Percentiles rank a stretch among this genome's conserved stretches.
These are phyloP conservation scores for Didymella arachidicola DNA, from an alignment of 2,329 filamentous ascomycete species.

Conservation along the genomic window DNA sequence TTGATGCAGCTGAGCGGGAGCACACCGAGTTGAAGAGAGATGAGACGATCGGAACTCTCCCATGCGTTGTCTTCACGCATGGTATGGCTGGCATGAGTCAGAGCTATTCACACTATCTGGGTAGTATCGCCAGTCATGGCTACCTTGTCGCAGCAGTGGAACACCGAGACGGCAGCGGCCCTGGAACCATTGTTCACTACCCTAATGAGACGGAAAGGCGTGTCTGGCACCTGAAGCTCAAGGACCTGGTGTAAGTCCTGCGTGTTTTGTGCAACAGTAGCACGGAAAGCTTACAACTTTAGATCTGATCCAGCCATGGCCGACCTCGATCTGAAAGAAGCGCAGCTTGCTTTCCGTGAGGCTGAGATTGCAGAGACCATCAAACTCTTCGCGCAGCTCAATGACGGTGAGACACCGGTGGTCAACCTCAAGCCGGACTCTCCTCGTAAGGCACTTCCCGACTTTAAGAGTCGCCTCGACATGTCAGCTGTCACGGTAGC, in stretches of 20 bases:
- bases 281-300: neutral
- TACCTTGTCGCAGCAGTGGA: conserved; percentile 57
- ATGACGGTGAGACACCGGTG: conserved; percentile 49
- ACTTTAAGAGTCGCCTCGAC: conserved; percentile 64
- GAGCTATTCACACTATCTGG: conserved; percentile 57
- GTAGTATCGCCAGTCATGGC: conserved; percentile 56
- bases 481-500: conserved; percentile 63
- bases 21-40: conserved; percentile 38
- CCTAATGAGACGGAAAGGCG: conserved; percentile 42
- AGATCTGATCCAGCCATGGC: conserved; percentile 44
- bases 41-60: conserved; percentile 42
- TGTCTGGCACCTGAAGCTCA: conserved; percentile 50
- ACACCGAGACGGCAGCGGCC: conserved; percentile 57
- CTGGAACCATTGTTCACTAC: conserved; percentile 53
- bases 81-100: conserved; percentile 57
- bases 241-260: conserved; percentile 41
- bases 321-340: conserved; percentile 50
- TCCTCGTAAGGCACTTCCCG: conserved; percentile 55
- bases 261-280: neutral
- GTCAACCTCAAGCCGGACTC: conserved; percentile 56
- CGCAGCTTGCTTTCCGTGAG: conserved; percentile 55
- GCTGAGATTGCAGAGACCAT: conserved; percentile 57
- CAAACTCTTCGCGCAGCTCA: conserved; percentile 51
- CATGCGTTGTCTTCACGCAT: conserved; percentile 57
- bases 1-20: conserved; percentile 31